Evolutionary conservation across 306 rosid genomes (phyloP).

Genomic region (Medicago arabica): DNA sequence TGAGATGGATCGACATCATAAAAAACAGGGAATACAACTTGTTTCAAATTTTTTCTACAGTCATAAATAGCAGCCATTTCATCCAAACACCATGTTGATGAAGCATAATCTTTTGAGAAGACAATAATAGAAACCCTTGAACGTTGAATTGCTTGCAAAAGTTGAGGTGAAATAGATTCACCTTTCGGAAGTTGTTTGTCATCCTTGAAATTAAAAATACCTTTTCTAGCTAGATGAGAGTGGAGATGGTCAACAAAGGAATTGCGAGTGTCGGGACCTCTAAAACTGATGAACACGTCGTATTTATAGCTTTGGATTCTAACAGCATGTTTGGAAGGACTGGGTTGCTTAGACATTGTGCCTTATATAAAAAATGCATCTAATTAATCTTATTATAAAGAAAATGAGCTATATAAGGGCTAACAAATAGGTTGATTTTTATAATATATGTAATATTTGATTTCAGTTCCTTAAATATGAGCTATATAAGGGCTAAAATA

Average conservation of each 20-base stretch:
- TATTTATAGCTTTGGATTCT: too few relatives aligned
- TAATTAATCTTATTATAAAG: too few relatives aligned
- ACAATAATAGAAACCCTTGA: not conserved
- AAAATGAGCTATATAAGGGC: too few relatives aligned
- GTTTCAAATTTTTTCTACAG: not conserved
- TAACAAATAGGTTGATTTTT: too few relatives aligned
- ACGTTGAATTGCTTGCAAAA: not conserved
- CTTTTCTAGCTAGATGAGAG: not conserved
- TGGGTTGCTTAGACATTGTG: too few relatives aligned
- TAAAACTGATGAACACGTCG: not conserved
- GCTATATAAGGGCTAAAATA: too few relatives aligned
- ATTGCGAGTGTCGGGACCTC: not conserved
- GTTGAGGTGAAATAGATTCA: not conserved
- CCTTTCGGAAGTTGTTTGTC: not conserved
- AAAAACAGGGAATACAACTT: not conserved
- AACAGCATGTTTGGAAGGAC: too few relatives aligned
- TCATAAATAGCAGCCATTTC: not conserved
- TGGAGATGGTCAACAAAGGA: not conserved
- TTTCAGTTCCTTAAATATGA: too few relatives aligned
- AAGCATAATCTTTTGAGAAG: not conserved
- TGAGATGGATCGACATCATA: constrained; percentile 13
- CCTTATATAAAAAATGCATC: too few relatives aligned
- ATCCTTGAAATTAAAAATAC: constrained; percentile 6
- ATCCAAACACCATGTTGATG: not conserved
- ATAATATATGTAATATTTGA: too few relatives aligned